A percentile compares a stretch with the other conserved stretches of the same genome.
phyloP scores from a whole-genome alignment of 2,329 filamentous ascomycete genomes.

The Exserohilum rostratum region DNA sequence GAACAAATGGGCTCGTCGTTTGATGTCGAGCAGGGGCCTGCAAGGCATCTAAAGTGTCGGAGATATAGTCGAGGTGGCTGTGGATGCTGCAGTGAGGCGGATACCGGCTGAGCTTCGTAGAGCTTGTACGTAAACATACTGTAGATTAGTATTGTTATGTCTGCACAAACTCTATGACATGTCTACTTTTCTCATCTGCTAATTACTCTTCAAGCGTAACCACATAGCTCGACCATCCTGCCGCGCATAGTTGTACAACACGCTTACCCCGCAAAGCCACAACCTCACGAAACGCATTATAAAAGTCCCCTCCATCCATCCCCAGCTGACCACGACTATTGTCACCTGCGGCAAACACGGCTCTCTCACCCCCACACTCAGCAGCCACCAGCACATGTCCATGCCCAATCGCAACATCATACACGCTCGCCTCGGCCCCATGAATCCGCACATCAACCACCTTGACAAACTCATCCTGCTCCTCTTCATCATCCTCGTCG shows the following conservation, averaged over 20 bases:
- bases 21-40: constrained; percentile 19
- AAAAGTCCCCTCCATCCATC: constrained; percentile 17
- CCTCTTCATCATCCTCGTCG: constrained; percentile 27
- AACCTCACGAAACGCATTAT: constrained; percentile 29
- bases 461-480: constrained; percentile 40
- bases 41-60: background rate
- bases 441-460: constrained; percentile 28
- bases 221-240: constrained; percentile 36
- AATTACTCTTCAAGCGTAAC: constrained; percentile 11
- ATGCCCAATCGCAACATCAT: constrained; percentile 35
- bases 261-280: constrained; percentile 23
- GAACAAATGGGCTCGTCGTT: constrained; percentile 20
- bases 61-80: background rate
- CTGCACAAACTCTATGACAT: no score
- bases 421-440: constrained; percentile 23
- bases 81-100: background rate
- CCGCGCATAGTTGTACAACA: constrained; percentile 26
- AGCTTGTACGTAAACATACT: no score
- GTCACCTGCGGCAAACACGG: constrained; percentile 36
- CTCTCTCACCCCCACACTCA: constrained; percentile 10
- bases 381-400: constrained; percentile 40
- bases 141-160: no score
- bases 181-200: no score
- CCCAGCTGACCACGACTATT: constrained; percentile 36
- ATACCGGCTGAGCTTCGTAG: background rate